Evolutionary conservation across 805 yeast genomes (phyloP), one percentile per base, ranked within the genome.

Genomic region (Starmerella lactis-condensi): DNA sequence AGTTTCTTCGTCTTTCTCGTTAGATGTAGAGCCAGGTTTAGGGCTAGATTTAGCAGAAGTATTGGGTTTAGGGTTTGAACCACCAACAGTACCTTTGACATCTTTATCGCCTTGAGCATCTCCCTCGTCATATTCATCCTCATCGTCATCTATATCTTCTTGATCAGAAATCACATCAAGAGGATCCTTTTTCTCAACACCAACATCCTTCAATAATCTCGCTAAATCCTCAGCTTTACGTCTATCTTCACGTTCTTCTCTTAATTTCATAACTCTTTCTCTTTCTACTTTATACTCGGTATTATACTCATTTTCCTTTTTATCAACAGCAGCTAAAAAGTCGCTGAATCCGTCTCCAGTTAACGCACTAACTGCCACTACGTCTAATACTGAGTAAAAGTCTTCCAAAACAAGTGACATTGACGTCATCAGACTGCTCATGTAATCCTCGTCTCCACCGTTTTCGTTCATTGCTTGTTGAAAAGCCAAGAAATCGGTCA

Each of bases 401-500:
- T 89, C 98, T 50, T 89, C 99, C 34, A 89, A 61, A 81, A 89
- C 82, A 43, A 89, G 62, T 21, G 93, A 76, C 93, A 89, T 78
- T 1, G 95, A 82, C 52, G 83, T 89, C 37, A 89, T 78, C 31
- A 89, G 60, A 1, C 93, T 79, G 32, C 78, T 69, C 98, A 89
- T 89, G 53, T 89, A 89, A 2, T 94, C 94, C 3, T 85, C 72
- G 3, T 72, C 68, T 15, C 64, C 54, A 24, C 59, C 61, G 28
- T 76, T 82, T 37, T 71, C 70, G 50, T 75, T 75, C 20, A 62
- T 61, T 3, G 43, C 43, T 22, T 32, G 22, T 40, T 64, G 62
- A 61, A 89, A 89, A 11, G 70, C 63, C 53, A 85, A 95, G 53
- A 89, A 89, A 56, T 89, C 98, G 2, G 74, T 68, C 95, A 89